phyloP scores from a whole-genome alignment of 768 basidiomycete genomes.

The Sistotremastrum niveocremeum region DNA sequence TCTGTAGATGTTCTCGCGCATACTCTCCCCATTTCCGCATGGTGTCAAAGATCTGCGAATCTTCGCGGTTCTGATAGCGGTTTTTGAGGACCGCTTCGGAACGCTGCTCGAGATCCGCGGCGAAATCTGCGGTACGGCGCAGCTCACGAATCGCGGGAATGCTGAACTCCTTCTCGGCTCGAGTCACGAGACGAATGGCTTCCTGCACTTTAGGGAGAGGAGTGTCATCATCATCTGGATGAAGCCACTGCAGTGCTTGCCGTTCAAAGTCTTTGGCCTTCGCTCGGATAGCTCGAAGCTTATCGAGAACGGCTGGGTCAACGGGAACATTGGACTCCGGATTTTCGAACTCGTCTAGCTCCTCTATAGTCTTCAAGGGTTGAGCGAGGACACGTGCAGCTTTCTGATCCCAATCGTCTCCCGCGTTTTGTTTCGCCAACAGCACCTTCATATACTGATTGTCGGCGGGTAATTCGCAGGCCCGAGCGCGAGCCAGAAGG shows the following conservation, averaged over 20 bases:
- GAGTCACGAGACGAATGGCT: constrained; percentile 50
- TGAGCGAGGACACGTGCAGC: constrained; percentile 54
- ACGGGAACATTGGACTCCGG: constrained; percentile 57
- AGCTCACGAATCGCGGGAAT: constrained; percentile 54
- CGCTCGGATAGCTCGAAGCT: constrained; percentile 45
- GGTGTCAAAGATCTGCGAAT: constrained; percentile 54
- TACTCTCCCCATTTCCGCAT: constrained; percentile 66
- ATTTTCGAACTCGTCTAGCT: constrained; percentile 60
- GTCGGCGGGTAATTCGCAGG: constrained; percentile 49
- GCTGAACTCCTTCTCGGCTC: constrained; percentile 66
- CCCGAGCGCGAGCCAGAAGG: constrained; percentile 54
- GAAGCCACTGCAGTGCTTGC: constrained; percentile 60
- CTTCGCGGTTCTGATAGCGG: constrained; percentile 39
- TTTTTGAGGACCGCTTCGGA: constrained; percentile 64
- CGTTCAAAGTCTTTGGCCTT: constrained; percentile 73
- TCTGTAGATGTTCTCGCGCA: constrained; percentile 52
- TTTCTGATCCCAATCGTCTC: constrained; percentile 64
- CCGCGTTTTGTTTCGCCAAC: constrained; percentile 48
- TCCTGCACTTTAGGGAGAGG: constrained; percentile 53
- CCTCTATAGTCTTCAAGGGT: constrained; percentile 59
- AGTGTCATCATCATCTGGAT: constrained; percentile 34
- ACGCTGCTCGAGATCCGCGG: constrained; percentile 60
- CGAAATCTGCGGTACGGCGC: constrained; percentile 59
- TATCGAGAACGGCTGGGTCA: constrained; percentile 49
- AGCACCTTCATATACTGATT: constrained; percentile 55